Evolutionary conservation across 768 basidiomycete genomes (phyloP).

Genomic region (Macrolepiota dolichaula): DNA sequence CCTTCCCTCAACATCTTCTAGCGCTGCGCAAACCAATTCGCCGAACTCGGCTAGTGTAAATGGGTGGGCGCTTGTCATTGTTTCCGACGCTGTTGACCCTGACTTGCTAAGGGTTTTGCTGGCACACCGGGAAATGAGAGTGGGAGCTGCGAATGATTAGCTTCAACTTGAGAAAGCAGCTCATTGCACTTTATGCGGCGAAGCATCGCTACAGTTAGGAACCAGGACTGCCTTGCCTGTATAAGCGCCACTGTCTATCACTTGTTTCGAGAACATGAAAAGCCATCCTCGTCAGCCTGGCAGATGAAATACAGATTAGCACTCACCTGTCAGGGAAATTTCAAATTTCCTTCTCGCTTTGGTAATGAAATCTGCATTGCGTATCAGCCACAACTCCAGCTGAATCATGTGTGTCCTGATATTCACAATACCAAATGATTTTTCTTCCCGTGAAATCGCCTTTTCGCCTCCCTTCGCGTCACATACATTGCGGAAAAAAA

Average conservation of each 20-base stretch:
- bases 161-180: background rate
- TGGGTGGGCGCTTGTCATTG: background rate
- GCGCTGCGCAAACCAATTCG: constrained; percentile 1
- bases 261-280: background rate
- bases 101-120: background rate
- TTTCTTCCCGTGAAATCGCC: too few relatives aligned
- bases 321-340: background rate
- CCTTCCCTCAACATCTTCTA: constrained; percentile 2
- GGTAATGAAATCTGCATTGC: background rate
- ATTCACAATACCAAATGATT: too few relatives aligned
- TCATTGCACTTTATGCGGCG: constrained; percentile 8
- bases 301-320: background rate
- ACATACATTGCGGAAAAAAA: too few relatives aligned
- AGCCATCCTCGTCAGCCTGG: background rate
- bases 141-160: background rate
- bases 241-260: background rate
- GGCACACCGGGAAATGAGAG: background rate
- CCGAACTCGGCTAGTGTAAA: constrained; percentile 12
- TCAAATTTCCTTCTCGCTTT: background rate
- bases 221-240: background rate
- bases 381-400: background rate
- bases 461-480: too few relatives aligned
- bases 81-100: background rate
- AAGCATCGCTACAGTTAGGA: background rate
- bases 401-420: background rate